A percentile compares a stretch with the other conserved stretches of the same genome.
These are phyloP conservation scores for Trichoderma sp. DNA, from an alignment of 2,329 filamentous ascomycete species.

Conservation along the genomic window DNA sequence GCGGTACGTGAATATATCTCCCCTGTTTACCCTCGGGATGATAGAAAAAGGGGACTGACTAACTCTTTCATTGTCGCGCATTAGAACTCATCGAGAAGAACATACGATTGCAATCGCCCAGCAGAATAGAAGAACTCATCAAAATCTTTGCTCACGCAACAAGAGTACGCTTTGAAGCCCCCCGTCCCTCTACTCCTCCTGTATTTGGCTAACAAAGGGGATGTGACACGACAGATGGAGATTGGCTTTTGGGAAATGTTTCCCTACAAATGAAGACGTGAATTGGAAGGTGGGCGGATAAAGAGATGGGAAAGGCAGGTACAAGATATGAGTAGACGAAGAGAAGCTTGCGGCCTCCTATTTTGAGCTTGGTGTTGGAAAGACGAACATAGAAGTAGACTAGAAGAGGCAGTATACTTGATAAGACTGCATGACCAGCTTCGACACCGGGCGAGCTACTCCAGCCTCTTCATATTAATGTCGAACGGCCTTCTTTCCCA, in stretches of 20 bases:
- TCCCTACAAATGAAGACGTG: slow-evolving; percentile 39
- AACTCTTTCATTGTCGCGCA: background rate
- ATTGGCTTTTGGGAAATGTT: slow-evolving; percentile 61
- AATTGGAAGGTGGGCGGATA: background rate
- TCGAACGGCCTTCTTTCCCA: too few species aligned
- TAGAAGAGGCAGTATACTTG: too few species aligned
- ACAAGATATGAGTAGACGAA: background rate
- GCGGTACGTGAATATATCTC: slow-evolving; percentile 53
- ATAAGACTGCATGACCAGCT: too few species aligned
- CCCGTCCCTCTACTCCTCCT: background rate
- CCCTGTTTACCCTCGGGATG: background rate
- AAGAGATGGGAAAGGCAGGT: background rate
- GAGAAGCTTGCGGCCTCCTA: background rate
- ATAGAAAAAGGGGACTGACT: background rate
- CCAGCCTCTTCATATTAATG: too few species aligned
- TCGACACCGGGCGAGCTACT: too few species aligned
- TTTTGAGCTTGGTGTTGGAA: too few species aligned
- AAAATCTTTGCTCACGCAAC: slow-evolving; percentile 87
- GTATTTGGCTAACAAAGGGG: slow-evolving; percentile 11
- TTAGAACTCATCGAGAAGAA: slow-evolving; percentile 75
- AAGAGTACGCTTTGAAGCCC: slow-evolving; percentile 56
- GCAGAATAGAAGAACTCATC: slow-evolving; percentile 78
- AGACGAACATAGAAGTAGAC: too few species aligned
- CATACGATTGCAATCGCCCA: slow-evolving; percentile 70
- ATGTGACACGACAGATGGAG: slow-evolving; percentile 47